Conservation (phyloP, 148 eudicot genomes). For the Rhododendron mucronatum region DNA sequence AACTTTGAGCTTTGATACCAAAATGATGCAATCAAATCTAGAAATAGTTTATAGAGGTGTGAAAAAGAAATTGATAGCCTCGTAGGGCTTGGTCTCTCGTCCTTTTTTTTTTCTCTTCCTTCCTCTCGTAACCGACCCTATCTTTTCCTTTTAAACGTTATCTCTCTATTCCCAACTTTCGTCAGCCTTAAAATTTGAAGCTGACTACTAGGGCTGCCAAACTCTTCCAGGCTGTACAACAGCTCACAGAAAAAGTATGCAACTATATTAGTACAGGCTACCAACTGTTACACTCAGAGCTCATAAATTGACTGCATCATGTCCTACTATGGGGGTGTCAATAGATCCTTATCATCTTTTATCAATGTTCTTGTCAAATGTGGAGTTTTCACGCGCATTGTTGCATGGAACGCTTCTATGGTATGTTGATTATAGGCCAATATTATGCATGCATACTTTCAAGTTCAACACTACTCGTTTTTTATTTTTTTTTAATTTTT, state of each 20-base stretch:
- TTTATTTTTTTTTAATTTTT: not conserved
- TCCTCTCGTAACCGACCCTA: no score
- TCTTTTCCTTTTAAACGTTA: no score
- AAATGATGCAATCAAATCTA: not conserved
- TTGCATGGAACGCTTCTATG: not conserved
- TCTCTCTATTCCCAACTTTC: no score
- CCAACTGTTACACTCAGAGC: not conserved
- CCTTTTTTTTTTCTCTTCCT: no score
- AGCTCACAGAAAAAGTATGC: not conserved
- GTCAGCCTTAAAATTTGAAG: not conserved
- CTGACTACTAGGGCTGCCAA: not conserved
- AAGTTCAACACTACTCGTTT: not conserved
- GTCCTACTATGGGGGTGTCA: not conserved
- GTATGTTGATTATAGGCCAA: not conserved
- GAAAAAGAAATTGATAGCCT: no score
- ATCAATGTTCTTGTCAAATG: not conserved
- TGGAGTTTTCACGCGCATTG: not conserved
- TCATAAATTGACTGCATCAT: not conserved
- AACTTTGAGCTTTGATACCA: not conserved
- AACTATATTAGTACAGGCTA: not conserved
- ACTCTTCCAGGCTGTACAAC: not conserved
- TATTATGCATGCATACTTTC: slow-evolving; percentile 6
- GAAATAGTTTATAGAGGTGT: not conserved
- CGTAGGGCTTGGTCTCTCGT: no score
- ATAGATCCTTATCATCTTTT: not conserved